phyloP scores from a whole-genome alignment of 306 rosid species.

The Sicyos baderoa region DNA sequence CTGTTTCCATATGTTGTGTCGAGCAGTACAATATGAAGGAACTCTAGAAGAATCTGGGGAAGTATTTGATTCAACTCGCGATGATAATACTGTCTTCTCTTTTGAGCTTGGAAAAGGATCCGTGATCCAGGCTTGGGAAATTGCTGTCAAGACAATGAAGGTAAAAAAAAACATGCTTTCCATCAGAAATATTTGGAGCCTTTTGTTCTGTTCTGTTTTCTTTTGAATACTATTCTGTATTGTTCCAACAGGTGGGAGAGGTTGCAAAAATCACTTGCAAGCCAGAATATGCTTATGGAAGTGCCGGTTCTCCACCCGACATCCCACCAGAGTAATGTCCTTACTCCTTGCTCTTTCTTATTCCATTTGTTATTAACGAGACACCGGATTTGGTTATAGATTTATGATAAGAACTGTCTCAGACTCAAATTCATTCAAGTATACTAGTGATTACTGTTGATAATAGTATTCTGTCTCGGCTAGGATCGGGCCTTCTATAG shows the following conservation, averaged over 20 bases:
- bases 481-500: background rate
- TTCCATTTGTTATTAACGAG: background rate
- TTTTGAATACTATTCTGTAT: constrained; percentile 21
- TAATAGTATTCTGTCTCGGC: background rate
- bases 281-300: constrained; percentile 91
- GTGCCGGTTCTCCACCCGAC: constrained; percentile 93
- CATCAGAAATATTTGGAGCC: background rate
- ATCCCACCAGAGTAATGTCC: constrained; percentile 73
- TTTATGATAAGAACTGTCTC: background rate
- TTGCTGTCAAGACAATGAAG: constrained; percentile 92
- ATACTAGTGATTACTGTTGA: background rate
- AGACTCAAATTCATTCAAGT: background rate
- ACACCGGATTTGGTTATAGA: background rate
- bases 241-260: constrained; percentile 64
- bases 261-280: constrained; percentile 80
- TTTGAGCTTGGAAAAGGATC: constrained; percentile 86
- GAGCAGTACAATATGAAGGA: constrained; percentile 86
- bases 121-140: constrained; percentile 94
- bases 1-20: constrained; percentile 14
- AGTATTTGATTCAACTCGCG: constrained; percentile 83
- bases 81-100: constrained; percentile 83
- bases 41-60: constrained; percentile 69
- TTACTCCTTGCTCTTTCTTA: constrained; percentile 15
- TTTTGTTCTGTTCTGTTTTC: background rate
- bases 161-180: constrained; percentile 25